phyloP scores from a whole-genome alignment of 768 basidiomycete genomes.

The Gautieria morchelliformis region DNA sequence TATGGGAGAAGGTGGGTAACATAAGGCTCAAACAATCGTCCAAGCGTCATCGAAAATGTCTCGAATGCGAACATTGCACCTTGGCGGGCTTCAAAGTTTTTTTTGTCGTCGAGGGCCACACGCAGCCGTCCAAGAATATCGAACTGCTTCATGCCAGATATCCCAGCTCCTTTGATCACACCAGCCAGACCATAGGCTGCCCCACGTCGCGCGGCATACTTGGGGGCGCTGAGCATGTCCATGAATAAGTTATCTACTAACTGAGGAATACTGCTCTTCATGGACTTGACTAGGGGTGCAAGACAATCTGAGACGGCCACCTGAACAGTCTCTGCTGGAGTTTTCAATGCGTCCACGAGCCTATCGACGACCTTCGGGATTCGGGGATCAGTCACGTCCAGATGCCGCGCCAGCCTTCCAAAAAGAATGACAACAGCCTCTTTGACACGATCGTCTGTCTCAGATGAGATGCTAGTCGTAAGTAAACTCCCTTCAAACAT shows the following conservation, averaged over 20 bases:
- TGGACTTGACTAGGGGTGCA: conserved; percentile 70
- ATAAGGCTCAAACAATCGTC: conserved; percentile 90
- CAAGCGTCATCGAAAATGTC: conserved; percentile 77
- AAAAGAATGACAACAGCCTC: conserved; percentile 94
- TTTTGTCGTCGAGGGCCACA: conserved; percentile 75
- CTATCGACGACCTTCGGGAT: conserved; percentile 77
- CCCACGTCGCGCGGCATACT: conserved; percentile 92
- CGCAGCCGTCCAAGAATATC: conserved; percentile 65
- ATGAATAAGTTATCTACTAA: conserved; percentile 73
- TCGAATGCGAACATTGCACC: conserved; percentile 95
- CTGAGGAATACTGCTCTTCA: conserved; percentile 43
- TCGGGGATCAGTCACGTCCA: conserved; percentile 66
- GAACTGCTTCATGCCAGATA: conserved; percentile 78
- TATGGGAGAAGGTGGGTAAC: conserved; percentile 76
- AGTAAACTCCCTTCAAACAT: conserved; percentile 72
- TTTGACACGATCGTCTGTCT: conserved; percentile 79
- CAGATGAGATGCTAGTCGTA: conserved; percentile 37
- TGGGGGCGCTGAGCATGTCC: conserved; percentile 66
- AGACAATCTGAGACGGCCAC: conserved; percentile 94
- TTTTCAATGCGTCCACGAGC: conserved; percentile 81
- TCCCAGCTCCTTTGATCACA: conserved; percentile 82
- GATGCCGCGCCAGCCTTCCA: conserved; percentile 83
- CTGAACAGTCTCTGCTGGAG: conserved; percentile 93
- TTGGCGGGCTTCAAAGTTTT: conserved; percentile 70
- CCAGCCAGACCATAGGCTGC: conserved; percentile 96